Evolutionary conservation across 441 rosid genomes (phyloP).

Genomic region (Erodium moschatum): DNA sequence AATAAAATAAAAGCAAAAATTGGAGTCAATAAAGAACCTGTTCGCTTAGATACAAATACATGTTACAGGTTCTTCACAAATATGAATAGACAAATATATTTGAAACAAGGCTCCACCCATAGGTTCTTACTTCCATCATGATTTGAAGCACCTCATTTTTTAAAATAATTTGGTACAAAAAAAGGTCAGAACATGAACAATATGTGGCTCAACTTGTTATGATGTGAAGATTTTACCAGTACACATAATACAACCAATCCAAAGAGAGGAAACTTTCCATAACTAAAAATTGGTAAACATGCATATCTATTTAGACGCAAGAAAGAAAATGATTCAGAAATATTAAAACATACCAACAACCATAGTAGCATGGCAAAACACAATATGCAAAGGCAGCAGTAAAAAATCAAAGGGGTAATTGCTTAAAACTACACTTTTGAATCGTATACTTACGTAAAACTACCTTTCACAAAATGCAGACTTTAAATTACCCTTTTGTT

Average conservation of each 20-base stretch:
- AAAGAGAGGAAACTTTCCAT: background rate
- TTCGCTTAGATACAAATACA: background rate
- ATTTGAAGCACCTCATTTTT: background rate
- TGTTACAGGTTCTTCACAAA: background rate
- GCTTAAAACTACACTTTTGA: too few species aligned
- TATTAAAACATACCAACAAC: background rate
- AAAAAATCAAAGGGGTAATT: background rate
- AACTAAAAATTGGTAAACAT: slow-evolving; percentile 2
- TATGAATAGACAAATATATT: background rate
- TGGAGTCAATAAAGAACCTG: background rate
- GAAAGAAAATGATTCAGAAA: background rate
- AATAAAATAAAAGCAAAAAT: slow-evolving; percentile 8
- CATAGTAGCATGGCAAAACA: slow-evolving; percentile 1
- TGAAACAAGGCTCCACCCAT: background rate
- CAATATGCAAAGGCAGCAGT: background rate
- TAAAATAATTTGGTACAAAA: background rate
- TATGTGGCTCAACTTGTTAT: background rate
- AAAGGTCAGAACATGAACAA: background rate
- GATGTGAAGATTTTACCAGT: background rate
- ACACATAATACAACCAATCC: background rate
- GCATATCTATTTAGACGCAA: background rate
- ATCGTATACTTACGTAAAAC: too few species aligned
- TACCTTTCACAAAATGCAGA: too few species aligned
- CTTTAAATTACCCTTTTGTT: too few species aligned
- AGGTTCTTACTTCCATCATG: background rate